These are phyloP conservation scores for Nakaseomyces glabratus DNA, from an alignment of 1,139 yeast genomes.

Conservation along the genomic window DNA sequence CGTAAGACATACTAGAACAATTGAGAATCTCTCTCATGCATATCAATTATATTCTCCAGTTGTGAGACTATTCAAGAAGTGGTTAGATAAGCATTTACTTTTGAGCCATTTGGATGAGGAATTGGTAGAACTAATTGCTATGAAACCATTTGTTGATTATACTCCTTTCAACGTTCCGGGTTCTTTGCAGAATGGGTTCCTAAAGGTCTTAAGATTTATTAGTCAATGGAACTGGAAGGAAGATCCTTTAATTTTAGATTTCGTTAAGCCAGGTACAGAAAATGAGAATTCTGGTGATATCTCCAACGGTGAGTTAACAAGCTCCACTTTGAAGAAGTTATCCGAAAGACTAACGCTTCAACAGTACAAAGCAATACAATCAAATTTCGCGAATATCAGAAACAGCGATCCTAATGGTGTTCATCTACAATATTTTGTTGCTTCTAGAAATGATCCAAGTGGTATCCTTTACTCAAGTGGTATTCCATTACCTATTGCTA, in stretches of 20 bases:
- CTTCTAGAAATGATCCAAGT: conserved; percentile 69
- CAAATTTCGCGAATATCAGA: conserved; percentile 58
- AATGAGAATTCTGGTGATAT: conserved; percentile 32
- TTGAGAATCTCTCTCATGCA: conserved; percentile 61
- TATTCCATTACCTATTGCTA: conserved; percentile 67
- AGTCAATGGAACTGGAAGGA: conserved; percentile 93
- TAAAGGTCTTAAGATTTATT: conserved; percentile 61
- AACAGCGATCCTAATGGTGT: conserved; percentile 73
- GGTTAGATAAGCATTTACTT: conserved; percentile 73
- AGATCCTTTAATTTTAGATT: conserved; percentile 70
- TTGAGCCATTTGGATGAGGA: conserved; percentile 67
- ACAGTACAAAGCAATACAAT: conserved; percentile 52
- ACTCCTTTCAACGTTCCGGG: conserved; percentile 76
- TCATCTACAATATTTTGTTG: conserved; percentile 73
- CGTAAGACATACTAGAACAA: conserved; percentile 74
- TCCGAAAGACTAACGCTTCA: conserved; percentile 59
- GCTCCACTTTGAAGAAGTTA: conserved; percentile 31
- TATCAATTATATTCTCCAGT: conserved; percentile 72
- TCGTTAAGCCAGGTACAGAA: conserved; percentile 43
- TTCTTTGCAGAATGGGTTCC: conserved; percentile 70
- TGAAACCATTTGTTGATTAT: conserved; percentile 79
- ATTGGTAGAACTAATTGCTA: conserved; percentile 68
- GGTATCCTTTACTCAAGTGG: conserved; percentile 78
- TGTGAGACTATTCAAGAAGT: conserved; percentile 72
- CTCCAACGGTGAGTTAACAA: conserved; percentile 28